A percentile compares a stretch with the other conserved stretches of the same genome.
These are phyloP conservation scores for Flueggea neowawraea DNA, from an alignment of 441 rosid species.

Conservation along the genomic window DNA sequence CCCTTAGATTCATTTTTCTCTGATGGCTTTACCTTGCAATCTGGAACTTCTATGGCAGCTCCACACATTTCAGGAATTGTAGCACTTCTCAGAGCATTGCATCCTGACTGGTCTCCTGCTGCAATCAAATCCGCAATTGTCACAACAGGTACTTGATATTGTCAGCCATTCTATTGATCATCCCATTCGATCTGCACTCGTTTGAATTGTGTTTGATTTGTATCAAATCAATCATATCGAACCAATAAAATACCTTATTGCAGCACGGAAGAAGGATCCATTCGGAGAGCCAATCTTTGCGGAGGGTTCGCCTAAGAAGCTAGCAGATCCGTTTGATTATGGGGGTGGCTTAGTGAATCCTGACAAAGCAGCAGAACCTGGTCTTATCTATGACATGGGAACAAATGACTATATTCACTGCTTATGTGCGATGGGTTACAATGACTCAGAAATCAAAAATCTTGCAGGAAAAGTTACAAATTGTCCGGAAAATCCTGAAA, in stretches of 20 bases:
- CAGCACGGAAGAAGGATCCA: conserved; percentile 44
- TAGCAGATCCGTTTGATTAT: conserved; percentile 75
- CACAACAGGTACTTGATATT: conserved; percentile 44
- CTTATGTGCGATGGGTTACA: conserved; percentile 77
- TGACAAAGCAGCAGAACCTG: conserved; percentile 68
- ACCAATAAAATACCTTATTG: conserved; percentile 5
- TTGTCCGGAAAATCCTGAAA: conserved; percentile 30
- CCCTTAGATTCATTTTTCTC: conserved; percentile 17
- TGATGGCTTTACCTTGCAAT: conserved; percentile 63
- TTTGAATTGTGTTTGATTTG: neutral
- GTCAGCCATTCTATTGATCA: neutral
- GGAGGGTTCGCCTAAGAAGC: conserved; percentile 50
- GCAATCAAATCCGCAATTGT: conserved; percentile 83
- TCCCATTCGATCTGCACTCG: no score
- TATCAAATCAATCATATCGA: conserved; percentile 14
- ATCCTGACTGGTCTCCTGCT: conserved; percentile 61
- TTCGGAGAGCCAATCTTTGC: conserved; percentile 36
- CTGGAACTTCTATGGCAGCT: no score
- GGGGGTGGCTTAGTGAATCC: conserved; percentile 84
- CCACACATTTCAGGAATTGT: conserved; percentile 84
- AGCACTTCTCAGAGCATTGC: conserved; percentile 64
- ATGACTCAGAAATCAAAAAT: conserved; percentile 35
- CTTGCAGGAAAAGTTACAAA: conserved; percentile 23
- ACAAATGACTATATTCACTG: conserved; percentile 60
- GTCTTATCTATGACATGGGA: conserved; percentile 59